These are phyloP conservation scores for Trametes cubensis DNA, from an alignment of 768 basidiomycete genomes.

Conservation along the genomic window DNA sequence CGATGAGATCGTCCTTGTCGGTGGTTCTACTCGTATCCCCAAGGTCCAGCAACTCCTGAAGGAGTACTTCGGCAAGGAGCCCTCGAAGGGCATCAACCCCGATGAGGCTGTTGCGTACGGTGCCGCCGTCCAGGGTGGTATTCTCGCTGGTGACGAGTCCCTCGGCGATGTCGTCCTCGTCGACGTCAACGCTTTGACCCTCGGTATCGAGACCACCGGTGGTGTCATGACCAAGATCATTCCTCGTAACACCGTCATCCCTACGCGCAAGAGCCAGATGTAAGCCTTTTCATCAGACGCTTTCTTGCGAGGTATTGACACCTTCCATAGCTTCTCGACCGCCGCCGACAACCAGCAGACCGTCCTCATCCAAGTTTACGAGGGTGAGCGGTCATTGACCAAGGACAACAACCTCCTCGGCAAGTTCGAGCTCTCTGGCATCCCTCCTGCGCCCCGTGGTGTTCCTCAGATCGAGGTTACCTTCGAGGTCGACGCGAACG, in stretches of 20 bases:
- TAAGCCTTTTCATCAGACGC: slow-evolving; percentile 36
- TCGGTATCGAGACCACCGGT: slow-evolving; percentile 99
- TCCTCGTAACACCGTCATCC: slow-evolving; percentile 96
- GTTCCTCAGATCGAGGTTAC: slow-evolving; percentile 97
- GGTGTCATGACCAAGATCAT: slow-evolving; percentile 99
- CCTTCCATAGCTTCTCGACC: slow-evolving; percentile 57
- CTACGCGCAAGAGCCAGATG: slow-evolving; percentile 96
- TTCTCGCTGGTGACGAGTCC: slow-evolving; percentile 92
- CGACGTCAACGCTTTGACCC: slow-evolving; percentile 94
- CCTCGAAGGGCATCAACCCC: slow-evolving; percentile 98
- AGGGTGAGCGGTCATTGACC: slow-evolving; percentile 95
- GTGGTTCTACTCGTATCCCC: slow-evolving; percentile 99
- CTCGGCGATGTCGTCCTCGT: slow-evolving; percentile 92
- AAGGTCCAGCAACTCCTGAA: slow-evolving; percentile 98
- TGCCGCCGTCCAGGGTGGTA: slow-evolving; percentile 98
- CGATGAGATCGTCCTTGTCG: slow-evolving; percentile 92
- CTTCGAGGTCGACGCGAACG: slow-evolving; percentile 66
- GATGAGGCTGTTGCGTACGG: slow-evolving; percentile 99
- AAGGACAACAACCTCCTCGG: slow-evolving; percentile 99
- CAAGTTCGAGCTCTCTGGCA: slow-evolving; percentile 91
- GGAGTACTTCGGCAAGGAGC: slow-evolving; percentile 98
- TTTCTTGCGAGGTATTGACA: slow-evolving; percentile 29
- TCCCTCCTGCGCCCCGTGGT: slow-evolving; percentile 94
- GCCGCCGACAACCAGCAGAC: slow-evolving; percentile 93
- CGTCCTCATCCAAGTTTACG: slow-evolving; percentile 95